These are phyloP conservation scores for Novymonas esmeraldas DNA, from an alignment of 208 protist genomes.

Conservation along the genomic window DNA sequence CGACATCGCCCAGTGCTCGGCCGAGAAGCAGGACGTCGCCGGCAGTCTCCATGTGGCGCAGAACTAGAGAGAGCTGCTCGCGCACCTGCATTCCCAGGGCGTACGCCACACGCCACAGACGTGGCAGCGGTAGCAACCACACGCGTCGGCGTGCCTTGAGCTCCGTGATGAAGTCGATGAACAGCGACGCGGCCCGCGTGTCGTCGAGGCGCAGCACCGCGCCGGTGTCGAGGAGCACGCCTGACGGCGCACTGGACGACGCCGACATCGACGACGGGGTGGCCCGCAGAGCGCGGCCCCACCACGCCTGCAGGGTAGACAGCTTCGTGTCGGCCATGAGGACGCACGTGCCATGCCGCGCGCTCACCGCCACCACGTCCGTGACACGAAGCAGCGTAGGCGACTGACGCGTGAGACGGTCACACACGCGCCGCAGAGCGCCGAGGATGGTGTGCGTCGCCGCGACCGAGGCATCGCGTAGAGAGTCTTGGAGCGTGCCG, in stretches of 20 bases:
- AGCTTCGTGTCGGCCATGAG: too few relatives aligned
- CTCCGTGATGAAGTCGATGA: slow-evolving; percentile 23
- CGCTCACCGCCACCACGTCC: slow-evolving; percentile 14
- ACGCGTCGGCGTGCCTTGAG: slow-evolving; percentile 24
- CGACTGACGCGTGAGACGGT: neutral
- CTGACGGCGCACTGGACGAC: too few relatives aligned
- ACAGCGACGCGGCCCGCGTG: neutral
- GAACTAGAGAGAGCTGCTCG: slow-evolving; percentile 24
- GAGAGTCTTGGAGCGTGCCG: slow-evolving; percentile 25
- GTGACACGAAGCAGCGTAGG: slow-evolving; percentile 4
- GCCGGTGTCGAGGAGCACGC: neutral
- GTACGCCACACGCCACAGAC: slow-evolving; percentile 24
- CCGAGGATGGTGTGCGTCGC: slow-evolving; percentile 25
- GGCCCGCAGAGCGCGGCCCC: too few relatives aligned
- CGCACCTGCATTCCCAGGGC: slow-evolving; percentile 18
- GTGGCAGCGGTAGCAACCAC: slow-evolving; percentile 18
- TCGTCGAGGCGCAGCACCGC: slow-evolving; percentile 4
- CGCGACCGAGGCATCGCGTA: slow-evolving; percentile 18
- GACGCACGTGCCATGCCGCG: slow-evolving; percentile 11
- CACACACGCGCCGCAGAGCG: slow-evolving; percentile 14
- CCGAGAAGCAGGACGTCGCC: slow-evolving; percentile 20
- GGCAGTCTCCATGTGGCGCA: slow-evolving; percentile 26
- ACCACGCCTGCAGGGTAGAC: neutral
- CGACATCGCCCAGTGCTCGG: slow-evolving; percentile 15
- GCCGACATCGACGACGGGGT: too few relatives aligned